Evolutionary conservation across 805 yeast genomes (phyloP).

Genomic region (Sporopachydermia lactativora): DNA sequence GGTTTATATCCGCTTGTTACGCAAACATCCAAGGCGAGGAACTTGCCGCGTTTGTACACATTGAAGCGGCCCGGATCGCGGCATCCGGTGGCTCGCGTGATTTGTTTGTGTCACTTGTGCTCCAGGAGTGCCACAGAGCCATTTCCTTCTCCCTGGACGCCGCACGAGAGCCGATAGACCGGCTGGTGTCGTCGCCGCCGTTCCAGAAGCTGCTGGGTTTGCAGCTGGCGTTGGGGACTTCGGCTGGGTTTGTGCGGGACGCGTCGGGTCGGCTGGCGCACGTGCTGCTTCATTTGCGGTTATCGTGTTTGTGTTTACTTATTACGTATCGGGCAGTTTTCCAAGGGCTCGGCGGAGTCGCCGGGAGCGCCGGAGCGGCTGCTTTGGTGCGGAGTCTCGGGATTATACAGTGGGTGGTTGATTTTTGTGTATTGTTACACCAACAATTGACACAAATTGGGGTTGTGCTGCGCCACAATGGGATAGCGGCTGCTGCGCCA

Average conservation of each 20-base stretch:
- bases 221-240: slow-evolving; percentile 50
- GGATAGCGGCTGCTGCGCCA: slow-evolving; percentile 3
- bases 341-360: slow-evolving; percentile 35
- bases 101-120: slow-evolving; percentile 27
- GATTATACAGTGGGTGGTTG: slow-evolving; percentile 74
- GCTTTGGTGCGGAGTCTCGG: slow-evolving; percentile 44
- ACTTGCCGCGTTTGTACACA: slow-evolving; percentile 39
- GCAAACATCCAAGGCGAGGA: slow-evolving; percentile 58
- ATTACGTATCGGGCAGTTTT: slow-evolving; percentile 43
- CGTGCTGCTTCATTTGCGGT: slow-evolving; percentile 51
- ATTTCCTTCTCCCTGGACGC: slow-evolving; percentile 59
- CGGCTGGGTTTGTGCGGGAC: slow-evolving; percentile 29
- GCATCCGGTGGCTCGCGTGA: slow-evolving; percentile 13
- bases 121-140: slow-evolving; percentile 62
- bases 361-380: slow-evolving; percentile 16
- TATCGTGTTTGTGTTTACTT: slow-evolving; percentile 59
- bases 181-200: slow-evolving; percentile 62
- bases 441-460: slow-evolving; percentile 42
- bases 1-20: slow-evolving; percentile 61
- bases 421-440: slow-evolving; percentile 52
- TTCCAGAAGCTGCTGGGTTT: slow-evolving; percentile 58
- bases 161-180: slow-evolving; percentile 62
- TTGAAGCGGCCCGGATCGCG: slow-evolving; percentile 24
- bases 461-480: slow-evolving; percentile 11
- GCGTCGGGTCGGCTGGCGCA: slow-evolving; percentile 38